These are phyloP conservation scores for Dacryopinax primogenitus DNA, from an alignment of 768 basidiomycete species.

Conservation along the genomic window DNA sequence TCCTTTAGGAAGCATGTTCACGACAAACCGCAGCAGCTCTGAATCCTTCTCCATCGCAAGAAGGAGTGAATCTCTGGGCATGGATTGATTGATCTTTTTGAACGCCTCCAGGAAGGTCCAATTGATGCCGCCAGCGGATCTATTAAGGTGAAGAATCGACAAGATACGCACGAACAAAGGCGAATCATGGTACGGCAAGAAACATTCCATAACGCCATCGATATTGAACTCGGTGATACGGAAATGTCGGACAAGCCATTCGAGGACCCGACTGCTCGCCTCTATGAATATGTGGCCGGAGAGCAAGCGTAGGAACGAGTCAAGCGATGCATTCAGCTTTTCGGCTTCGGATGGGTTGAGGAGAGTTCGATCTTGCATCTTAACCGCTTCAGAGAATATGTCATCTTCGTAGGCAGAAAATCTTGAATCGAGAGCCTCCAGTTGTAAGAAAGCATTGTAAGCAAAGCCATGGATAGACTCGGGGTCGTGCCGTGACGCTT, in stretches of 20 bases:
- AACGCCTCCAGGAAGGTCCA: conserved; percentile 63
- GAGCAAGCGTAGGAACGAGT: conserved; percentile 51
- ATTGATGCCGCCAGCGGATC: conserved; percentile 22
- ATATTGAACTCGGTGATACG: conserved; percentile 94
- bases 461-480: conserved; percentile 74
- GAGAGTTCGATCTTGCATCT: conserved; percentile 64
- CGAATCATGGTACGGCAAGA: conserved; percentile 90
- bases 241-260: conserved; percentile 91
- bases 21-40: conserved; percentile 60
- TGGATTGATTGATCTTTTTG: conserved; percentile 59
- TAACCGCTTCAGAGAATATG: conserved; percentile 71
- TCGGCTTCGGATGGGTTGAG: conserved; percentile 48
- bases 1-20: conserved; percentile 44
- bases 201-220: conserved; percentile 58
- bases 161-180: conserved; percentile 90
- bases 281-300: conserved; percentile 72
- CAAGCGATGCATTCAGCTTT: conserved; percentile 49
- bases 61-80: conserved; percentile 62
- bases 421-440: conserved; percentile 46
- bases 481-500: conserved; percentile 76
- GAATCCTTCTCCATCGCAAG: conserved; percentile 60
- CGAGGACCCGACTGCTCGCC: conserved; percentile 70
- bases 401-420: conserved; percentile 51
- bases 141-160: conserved; percentile 65
- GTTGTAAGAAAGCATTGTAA: conserved; percentile 61